Evolutionary conservation across 208 protist genomes (phyloP), one percentile per base, ranked within the genome.

Genomic region (Porcisia deanei): DNA sequence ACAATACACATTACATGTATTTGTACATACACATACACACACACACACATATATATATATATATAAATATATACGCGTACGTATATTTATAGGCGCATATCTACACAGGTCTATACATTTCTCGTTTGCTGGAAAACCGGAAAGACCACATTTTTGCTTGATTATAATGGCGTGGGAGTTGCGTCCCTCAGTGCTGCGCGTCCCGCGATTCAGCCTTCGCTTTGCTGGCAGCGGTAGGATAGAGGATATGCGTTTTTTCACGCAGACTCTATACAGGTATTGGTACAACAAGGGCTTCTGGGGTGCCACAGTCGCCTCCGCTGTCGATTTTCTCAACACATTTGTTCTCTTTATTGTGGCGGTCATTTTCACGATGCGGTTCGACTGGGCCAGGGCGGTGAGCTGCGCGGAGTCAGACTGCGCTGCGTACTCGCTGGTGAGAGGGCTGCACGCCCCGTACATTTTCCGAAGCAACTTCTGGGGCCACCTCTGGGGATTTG

Each of bases 251-350:
- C 84, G 85, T 43, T 71, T 87, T n/a, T 90, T 94, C 65, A 92
- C 92, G 86, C 85, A 80, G 61, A 82, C 78, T 55, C 65, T 91
- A 6, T 96, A 96, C 73, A 66, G 71, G 34, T 92, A 91, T 65
- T 96, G 92, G 90, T 87, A 88, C 57, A 79, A 88, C 76, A 93
- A 92, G 60, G 92, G 92, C 18, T 89, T 86, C 49, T 94, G 90
- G 89, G 84, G 85, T 10, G 86, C 79, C 6, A 83, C 85, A 30
- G 67, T 82, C 37, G 80, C 86, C 6, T 85, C 87, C 34, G 83
- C 85, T 1, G 88, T 94, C 3, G 87, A 94, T 69, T 88, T 93
- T 67, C 80, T 93, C 43, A 94, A 94, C 80, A 85, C 85, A 30
- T 39, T 88, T 10, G 78, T 87, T 63, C 67, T 96, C 8, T 87